Evolutionary conservation across 306 rosid genomes (phyloP), one percentile per base, ranked within the genome.

Genomic region (Sechiopsis laciniata): DNA sequence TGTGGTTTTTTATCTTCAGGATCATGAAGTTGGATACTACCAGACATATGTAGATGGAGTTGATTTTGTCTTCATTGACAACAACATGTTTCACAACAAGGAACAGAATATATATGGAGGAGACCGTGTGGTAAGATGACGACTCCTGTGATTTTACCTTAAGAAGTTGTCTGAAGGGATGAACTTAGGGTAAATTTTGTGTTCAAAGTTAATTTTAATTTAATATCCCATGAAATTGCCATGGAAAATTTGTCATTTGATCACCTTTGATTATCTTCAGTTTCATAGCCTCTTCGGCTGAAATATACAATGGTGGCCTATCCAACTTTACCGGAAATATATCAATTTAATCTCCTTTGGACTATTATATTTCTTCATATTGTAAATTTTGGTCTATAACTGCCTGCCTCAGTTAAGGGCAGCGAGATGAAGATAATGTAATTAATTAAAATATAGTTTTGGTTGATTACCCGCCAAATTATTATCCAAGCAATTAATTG

Each of bases 41-140:
- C 97, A 89, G 0, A 75, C 91, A 55, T 94, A 80, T 75, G 80
- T 89, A 15, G 99, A 94, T 79, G 97, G 97, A 29, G 97, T 94
- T 10, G 99, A 94, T 80, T 88, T 86, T 55, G 91, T 94, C 77
- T 94, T 94, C 78, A 76, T 94, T 58, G 96, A 89, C 26, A 81
- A 81, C 80, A 83, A 77, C 75, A 22, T 54, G 16, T 89, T 87
- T 75, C 92, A 80, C 71, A 79, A 89, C 77, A 53, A 82, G 73
- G 86, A 79, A 79, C 45, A 74, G 2, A 78, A 88, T 75, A 86
- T 94, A 80, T 94, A 94, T 19, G 81, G 83, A 1, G 99, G 99
- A 85, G 83, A 89, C 72, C 95, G 89, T 77, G 2, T 68, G 96
- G 99, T 91, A 82, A 80, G 82, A 65, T 77, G 72, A 66, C 20